Evolutionary conservation across 1,284 basidiomycete species (phyloP).

Genomic region (Sporisorium scitamineum): DNA sequence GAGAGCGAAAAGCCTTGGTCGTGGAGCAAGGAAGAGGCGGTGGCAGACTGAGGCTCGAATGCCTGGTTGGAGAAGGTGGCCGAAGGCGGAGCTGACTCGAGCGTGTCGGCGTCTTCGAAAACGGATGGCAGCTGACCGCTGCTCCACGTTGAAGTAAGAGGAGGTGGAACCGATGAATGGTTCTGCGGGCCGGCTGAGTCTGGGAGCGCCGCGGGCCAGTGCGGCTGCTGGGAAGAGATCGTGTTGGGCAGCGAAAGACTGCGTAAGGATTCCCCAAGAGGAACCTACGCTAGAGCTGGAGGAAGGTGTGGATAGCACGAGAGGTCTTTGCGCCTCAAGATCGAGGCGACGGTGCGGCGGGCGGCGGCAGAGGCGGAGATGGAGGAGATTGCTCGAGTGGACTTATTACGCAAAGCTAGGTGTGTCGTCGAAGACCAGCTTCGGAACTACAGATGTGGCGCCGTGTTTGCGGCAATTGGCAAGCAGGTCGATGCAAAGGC

Average conservation of each 20-base stretch:
- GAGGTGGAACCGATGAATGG: constrained; percentile 5
- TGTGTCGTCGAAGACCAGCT: constrained; percentile 35
- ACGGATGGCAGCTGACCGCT: constrained; percentile 36
- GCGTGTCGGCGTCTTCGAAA: constrained; percentile 27
- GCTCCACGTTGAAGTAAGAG: constrained; percentile 10
- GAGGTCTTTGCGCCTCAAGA: background rate
- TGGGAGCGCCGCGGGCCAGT: constrained; percentile 30
- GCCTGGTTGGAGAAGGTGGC: constrained; percentile 24
- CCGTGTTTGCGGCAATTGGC: background rate
- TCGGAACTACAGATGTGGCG: constrained; percentile 10
- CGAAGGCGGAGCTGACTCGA: constrained; percentile 22
- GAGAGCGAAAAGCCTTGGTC: constrained; percentile 18
- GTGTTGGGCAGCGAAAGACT: constrained; percentile 23
- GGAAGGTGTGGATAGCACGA: background rate
- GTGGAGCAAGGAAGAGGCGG: constrained; percentile 21
- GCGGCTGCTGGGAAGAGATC: constrained; percentile 42
- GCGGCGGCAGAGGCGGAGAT: no score
- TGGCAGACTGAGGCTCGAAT: constrained; percentile 15
- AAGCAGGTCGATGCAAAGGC: background rate
- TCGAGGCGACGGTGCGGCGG: background rate
- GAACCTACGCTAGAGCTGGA: constrained; percentile 24
- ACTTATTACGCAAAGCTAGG: background rate
- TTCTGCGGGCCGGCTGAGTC: constrained; percentile 16
- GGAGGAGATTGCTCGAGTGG: background rate
- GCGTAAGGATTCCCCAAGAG: constrained; percentile 29